Base-by-base conservation (phyloP, 306 rosid genomes). In the Corylus avellana region DNA sequence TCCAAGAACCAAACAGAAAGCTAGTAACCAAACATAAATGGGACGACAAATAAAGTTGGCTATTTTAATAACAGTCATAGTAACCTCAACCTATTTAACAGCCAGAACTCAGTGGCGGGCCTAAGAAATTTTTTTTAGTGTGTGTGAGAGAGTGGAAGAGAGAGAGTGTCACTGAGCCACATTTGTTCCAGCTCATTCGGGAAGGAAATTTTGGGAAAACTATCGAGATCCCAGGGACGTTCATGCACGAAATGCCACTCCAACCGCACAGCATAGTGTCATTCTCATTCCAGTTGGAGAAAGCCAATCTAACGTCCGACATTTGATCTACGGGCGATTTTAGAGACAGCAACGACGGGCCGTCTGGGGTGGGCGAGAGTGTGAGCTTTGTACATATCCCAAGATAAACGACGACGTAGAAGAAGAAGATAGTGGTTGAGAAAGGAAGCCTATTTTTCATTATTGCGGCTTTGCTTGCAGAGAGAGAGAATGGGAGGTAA, bases 331-430 rank as follows among this genome's bases (percentile, higher is more conserved):
- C 91, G 75, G 97, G 98, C 22, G 98, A 96, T 70, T 96, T 96
- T 1, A 96, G 90, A 18, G 99, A 91, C 62, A 96, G 93, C 75
- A 96, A 97, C 5, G 99, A 88, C 57, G 93, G 88, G 37, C 99
- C 99, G 78, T 96, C 98, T 39, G 96, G 86, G 57, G 96, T 84
- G 48, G 93, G 96, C 32, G 94, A 81, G 66, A 71, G 46, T 11
- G 66, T 77, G 37, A 70, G 42, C 16, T 47, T 66, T 20, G 56
- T 10, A 11, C 11, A 2, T 22, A 39, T 8, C n/a, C 39, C 77
- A 20, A 75, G 64, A 51, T 12, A 14, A 25, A 81, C 29, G 29
- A 75, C 56, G 56, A 77, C 83, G 20, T 73, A 46, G 70, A 71
- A 69, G 25, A 22, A 22, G 27, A 59, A 29, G 12, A 83, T 70